Base-by-base conservation (phyloP, 1,284 basidiomycete species). In the Heterobasidion parviporum region DNA sequence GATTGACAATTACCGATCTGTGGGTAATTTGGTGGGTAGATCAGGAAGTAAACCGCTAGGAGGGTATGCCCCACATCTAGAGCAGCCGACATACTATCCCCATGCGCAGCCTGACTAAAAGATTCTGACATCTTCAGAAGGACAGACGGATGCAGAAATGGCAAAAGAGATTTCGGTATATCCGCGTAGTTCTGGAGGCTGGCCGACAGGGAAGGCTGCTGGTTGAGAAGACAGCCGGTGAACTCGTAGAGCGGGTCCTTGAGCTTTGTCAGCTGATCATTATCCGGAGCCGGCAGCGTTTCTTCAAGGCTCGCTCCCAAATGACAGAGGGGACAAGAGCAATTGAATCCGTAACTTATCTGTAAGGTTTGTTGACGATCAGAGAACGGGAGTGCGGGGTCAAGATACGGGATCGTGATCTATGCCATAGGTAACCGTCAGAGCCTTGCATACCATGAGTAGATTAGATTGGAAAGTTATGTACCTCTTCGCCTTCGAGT, bases 11-110 rank as follows among this genome's bases (percentile, higher is more conserved):
- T 54, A 87, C 88, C 88, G n/a, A 83, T 86, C 62, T 89, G 85
- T 34, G 88, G 88, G 66, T 88, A 89, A 61, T 83, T 83, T 4
- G 68, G 70, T 2, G 88, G 86, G 64, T 91, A 91, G 36, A 89
- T 69, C 55, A 85, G 63, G 7, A 75, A 62, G 66, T 91, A 90
- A 8, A 87, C 69, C 1, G 83, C 82, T 12, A 88, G 70, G 16
- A 89, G 69, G 1, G 77, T 77, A 33, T 74, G 63, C 8, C 88
- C 87, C 15, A 71, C 67, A 20, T 74, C 63, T n/a, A 85, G 62
- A 0, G 87, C 86, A 14, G 68, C 60, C 15, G 71, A 67, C 59
- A 79, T 81, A 2, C 73, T 69, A 3, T 80, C 80, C 54, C 86
- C 82, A 63, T 90, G 87, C 14, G 87, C 84, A 33, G 79, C 68